A percentile compares a stretch with the other conserved stretches of the same genome.
phyloP scores from a whole-genome alignment of 2,329 filamentous ascomycete genomes.

The Aspergillus sojae region DNA sequence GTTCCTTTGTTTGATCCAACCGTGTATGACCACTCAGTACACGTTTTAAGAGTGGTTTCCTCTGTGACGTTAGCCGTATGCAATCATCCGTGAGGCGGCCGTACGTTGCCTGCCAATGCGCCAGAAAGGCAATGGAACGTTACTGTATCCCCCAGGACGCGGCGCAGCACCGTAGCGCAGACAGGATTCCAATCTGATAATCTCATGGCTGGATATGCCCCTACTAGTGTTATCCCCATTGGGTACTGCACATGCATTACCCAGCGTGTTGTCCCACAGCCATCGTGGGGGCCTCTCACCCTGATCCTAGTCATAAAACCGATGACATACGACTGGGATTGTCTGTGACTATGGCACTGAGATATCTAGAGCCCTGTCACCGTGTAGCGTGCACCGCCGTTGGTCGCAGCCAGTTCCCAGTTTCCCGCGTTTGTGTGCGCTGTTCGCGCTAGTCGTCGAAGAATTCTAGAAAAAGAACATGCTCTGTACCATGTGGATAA shows the following conservation, averaged over 20 bases:
- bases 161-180: neutral
- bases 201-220: neutral
- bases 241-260: neutral
- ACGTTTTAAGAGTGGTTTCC: neutral
- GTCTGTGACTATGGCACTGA: neutral
- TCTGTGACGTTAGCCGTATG: neutral
- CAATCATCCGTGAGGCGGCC: neutral
- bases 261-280: constrained; percentile 5
- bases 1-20: neutral
- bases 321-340: neutral
- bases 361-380: neutral
- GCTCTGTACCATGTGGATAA: constrained; percentile 6
- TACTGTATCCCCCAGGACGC: neutral
- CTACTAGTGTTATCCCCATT: neutral
- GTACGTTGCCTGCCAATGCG: neutral
- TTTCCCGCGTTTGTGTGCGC: constrained; percentile 5
- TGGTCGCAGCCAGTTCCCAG: constrained; percentile 3
- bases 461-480: constrained; percentile 34
- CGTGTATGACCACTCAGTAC: neutral
- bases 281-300: constrained; percentile 4
- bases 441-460: constrained; percentile 23
- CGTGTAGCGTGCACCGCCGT: constrained; percentile 4
- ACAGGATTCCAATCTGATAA: constrained; percentile 4
- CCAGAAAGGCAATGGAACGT: neutral
- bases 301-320: neutral